A percentile compares a stretch with the other conserved stretches of the same genome.
These are phyloP conservation scores for Neurospora hispaniola DNA, from an alignment of 495 filamentous ascomycete genomes.

Conservation along the genomic window DNA sequence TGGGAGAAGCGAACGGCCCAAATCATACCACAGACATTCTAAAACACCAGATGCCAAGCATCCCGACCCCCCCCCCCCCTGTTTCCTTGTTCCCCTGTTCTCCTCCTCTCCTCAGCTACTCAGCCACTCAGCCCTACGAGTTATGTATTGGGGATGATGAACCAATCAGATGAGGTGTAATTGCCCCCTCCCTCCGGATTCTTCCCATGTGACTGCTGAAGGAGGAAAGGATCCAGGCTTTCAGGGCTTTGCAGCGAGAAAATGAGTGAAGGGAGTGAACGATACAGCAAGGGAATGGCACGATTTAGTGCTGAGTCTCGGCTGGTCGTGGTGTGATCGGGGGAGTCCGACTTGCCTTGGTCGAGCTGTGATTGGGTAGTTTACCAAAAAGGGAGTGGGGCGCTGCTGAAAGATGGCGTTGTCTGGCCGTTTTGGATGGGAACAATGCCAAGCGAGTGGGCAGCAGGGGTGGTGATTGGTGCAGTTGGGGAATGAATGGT, in stretches of 20 bases:
- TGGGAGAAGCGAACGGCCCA: background rate
- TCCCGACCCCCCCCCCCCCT: background rate
- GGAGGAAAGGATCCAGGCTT: background rate
- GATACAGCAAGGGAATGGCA: background rate
- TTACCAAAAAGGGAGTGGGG: background rate
- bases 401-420: background rate
- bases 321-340: conserved; percentile 10
- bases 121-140: background rate
- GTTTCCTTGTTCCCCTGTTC: background rate
- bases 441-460: background rate
- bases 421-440: background rate
- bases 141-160: no score
- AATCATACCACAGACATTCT: conserved; percentile 7
- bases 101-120: background rate
- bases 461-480: background rate
- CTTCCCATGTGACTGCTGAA: background rate
- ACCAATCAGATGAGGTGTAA: background rate
- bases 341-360: conserved; percentile 2
- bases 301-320: conserved; percentile 6
- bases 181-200: background rate
- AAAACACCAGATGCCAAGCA: conserved; percentile 11
- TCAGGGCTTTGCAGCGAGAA: background rate
- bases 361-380: background rate
- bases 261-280: background rate
- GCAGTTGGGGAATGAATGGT: background rate